Percentiles rank a stretch among this genome's conserved stretches.
Conservation (phyloP, 176 grass and related monocot genomes). For the Oryza officinalis region DNA sequence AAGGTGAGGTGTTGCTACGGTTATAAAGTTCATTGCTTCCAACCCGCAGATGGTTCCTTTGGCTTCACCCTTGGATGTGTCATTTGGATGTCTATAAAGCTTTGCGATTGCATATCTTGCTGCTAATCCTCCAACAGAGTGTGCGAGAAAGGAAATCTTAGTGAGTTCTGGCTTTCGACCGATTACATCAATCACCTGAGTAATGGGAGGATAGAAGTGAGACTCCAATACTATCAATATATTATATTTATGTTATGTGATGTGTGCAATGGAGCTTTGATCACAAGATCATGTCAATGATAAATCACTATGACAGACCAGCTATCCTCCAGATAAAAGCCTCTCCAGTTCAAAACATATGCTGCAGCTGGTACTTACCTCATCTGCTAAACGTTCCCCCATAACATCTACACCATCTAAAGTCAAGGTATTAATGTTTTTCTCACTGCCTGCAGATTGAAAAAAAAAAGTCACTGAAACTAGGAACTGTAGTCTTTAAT, state of each 20-base stretch:
- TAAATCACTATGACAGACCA: background rate
- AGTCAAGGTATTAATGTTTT: constrained; percentile 64
- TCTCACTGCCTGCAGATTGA: constrained; percentile 69
- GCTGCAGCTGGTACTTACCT: constrained; percentile 39
- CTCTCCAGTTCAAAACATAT: background rate
- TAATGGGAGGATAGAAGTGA: constrained; percentile 17
- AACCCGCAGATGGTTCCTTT: constrained; percentile 66
- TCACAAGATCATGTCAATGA: background rate
- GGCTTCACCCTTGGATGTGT: background rate
- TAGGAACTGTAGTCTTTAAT: background rate
- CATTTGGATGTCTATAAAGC: constrained; percentile 55
- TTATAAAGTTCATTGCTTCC: constrained; percentile 84
- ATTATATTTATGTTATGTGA: background rate
- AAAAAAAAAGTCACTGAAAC: background rate
- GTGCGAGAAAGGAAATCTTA: constrained; percentile 90
- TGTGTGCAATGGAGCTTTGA: background rate
- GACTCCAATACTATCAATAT: background rate
- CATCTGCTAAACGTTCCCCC: constrained; percentile 77
- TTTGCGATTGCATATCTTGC: constrained; percentile 86
- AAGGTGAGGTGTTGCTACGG: constrained; percentile 88
- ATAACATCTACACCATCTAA: constrained; percentile 81
- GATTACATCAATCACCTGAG: constrained; percentile 70
- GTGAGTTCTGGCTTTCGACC: constrained; percentile 55
- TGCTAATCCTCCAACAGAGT: constrained; percentile 85
- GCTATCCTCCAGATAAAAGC: constrained; percentile 2